A percentile compares a stretch with the other conserved stretches of the same genome.
These are phyloP conservation scores for Sclerotinia minor DNA, from an alignment of 2,329 filamentous ascomycete genomes.

Conservation along the genomic window DNA sequence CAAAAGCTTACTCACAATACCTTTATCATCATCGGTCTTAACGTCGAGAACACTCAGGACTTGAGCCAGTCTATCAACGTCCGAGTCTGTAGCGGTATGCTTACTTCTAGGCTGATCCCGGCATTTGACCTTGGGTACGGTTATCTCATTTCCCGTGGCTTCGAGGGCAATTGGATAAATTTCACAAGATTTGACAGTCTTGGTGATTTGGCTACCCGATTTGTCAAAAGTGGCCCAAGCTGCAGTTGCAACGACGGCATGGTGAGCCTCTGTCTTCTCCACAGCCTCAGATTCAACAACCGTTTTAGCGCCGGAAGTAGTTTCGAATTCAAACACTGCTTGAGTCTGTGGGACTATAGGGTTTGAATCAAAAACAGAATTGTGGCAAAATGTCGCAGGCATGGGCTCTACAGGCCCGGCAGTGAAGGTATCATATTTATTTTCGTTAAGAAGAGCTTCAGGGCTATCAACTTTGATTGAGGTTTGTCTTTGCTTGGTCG, in stretches of 20 bases:
- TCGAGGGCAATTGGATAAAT: no score
- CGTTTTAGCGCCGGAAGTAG: neutral
- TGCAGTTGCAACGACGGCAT: neutral
- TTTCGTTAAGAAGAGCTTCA: neutral
- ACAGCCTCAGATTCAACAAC: neutral
- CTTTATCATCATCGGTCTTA: conserved; percentile 1
- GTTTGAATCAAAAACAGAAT: neutral
- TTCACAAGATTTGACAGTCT: neutral
- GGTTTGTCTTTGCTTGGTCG: neutral
- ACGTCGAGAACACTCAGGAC: neutral
- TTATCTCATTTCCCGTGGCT: neutral
- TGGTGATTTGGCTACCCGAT: neutral
- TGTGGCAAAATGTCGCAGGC: neutral
- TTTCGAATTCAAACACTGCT: neutral
- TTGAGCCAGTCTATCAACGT: neutral
- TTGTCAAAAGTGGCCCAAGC: neutral
- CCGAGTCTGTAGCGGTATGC: conserved; percentile 8
- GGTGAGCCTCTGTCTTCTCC: neutral
- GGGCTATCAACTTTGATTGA: neutral
- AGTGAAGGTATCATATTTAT: neutral
- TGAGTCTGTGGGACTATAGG: neutral
- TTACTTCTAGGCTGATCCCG: neutral
- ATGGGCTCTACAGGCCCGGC: neutral
- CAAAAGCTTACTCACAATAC: neutral
- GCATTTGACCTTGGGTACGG: neutral